phyloP scores from a whole-genome alignment of 768 basidiomycete species.

The Tulasnella sp. region DNA sequence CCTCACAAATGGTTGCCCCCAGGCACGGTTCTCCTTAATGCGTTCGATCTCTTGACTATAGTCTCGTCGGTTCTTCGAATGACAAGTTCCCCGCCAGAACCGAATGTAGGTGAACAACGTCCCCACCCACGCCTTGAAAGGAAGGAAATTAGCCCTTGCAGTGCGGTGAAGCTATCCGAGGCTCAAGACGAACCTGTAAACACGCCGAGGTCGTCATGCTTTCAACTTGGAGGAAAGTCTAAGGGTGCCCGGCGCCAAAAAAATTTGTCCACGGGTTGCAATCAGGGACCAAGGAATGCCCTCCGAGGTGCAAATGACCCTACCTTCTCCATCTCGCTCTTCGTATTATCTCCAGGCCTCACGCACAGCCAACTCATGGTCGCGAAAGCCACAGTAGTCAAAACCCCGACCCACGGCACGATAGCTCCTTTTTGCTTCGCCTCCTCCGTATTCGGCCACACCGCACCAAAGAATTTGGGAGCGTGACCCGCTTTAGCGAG shows the following conservation, averaged over 20 bases:
- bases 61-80: background rate
- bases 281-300: background rate
- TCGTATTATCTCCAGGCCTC: slow-evolving; percentile 13
- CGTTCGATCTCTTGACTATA: background rate
- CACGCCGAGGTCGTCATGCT: slow-evolving; percentile 20
- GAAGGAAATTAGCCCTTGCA: background rate
- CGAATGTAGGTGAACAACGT: slow-evolving; percentile 21
- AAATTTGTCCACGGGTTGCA: background rate
- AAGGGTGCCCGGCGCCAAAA: background rate
- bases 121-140: slow-evolving; percentile 26
- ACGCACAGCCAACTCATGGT: slow-evolving; percentile 12
- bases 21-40: background rate
- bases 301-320: no score
- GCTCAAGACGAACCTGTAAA: background rate
- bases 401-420: slow-evolving; percentile 8
- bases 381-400: background rate
- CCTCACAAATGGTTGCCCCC: slow-evolving; percentile 23
- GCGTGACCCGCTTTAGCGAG: slow-evolving; percentile 27
- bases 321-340: slow-evolving; percentile 6
- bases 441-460: slow-evolving; percentile 4
- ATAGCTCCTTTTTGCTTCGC: background rate
- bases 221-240: slow-evolving; percentile 3
- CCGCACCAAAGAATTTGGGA: slow-evolving; percentile 20
- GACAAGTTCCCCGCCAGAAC: background rate
- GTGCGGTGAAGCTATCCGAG: background rate